These are phyloP conservation scores for Fragaria iinumae DNA, from an alignment of 306 rosid genomes.

Conservation along the genomic window DNA sequence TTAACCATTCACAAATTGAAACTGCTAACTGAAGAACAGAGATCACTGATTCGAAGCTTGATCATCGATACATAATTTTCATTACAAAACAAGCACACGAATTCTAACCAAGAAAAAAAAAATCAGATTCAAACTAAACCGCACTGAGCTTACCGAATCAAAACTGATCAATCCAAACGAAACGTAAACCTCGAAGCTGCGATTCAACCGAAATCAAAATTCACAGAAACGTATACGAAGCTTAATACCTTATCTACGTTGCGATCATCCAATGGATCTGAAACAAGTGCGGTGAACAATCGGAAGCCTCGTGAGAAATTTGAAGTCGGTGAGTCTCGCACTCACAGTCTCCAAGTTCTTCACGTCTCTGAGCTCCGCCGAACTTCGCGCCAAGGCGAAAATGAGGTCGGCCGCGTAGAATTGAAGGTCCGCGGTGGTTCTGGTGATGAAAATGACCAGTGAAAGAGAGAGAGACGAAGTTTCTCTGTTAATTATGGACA, in stretches of 20 bases:
- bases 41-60: not conserved
- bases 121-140: not conserved
- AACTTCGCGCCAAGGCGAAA: conserved; percentile 4
- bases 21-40: not conserved
- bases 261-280: conserved; percentile 21
- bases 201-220: conserved; percentile 2
- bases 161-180: not conserved
- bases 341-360: conserved; percentile 7
- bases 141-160: not conserved
- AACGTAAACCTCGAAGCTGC: not conserved
- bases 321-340: not conserved
- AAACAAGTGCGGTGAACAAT: not conserved
- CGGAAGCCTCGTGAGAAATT: not conserved
- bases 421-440: conserved; percentile 12
- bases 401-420: not conserved
- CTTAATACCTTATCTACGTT: conserved; percentile 1
- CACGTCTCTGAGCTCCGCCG: not conserved
- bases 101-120: not conserved
- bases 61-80: not conserved
- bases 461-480: not conserved
- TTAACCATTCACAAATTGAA: not conserved
- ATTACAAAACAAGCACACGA: not conserved
- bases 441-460: not conserved
- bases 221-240: not conserved
- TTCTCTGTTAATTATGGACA: not conserved